Conservation (phyloP, 1,284 basidiomycete genomes). For the Ustilago crameri region DNA sequence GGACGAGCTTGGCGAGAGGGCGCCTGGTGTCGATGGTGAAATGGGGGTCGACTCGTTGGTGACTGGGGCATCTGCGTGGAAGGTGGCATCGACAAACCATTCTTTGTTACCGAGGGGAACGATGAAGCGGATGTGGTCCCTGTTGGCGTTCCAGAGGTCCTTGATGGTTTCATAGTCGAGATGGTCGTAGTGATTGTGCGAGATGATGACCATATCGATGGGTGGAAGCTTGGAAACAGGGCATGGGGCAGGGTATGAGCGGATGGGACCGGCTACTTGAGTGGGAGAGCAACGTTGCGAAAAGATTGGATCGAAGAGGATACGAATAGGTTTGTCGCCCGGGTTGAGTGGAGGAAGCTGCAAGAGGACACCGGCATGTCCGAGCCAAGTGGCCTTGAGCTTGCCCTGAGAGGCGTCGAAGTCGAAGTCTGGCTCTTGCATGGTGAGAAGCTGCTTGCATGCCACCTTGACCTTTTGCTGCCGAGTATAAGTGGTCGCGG, state of each 20-base stretch:
- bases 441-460: conserved; percentile 27
- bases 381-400: conserved; percentile 61
- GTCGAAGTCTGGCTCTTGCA: conserved; percentile 40
- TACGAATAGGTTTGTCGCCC: conserved; percentile 24
- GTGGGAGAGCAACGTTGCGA: conserved; percentile 64
- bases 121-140: conserved; percentile 51
- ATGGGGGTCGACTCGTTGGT: neutral
- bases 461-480: conserved; percentile 31
- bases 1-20: conserved; percentile 9
- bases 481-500: conserved; percentile 21
- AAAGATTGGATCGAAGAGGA: conserved; percentile 67
- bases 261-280: conserved; percentile 56
- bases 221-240: conserved; percentile 52
- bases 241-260: conserved; percentile 58
- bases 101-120: conserved; percentile 63
- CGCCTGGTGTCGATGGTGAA: neutral
- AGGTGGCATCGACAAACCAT: conserved; percentile 48
- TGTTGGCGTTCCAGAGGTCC: conserved; percentile 52
- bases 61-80: neutral
- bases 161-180: conserved; percentile 59
- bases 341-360: conserved; percentile 46
- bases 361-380: conserved; percentile 62
- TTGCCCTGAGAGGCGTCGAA: conserved; percentile 11
- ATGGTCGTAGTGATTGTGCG: conserved; percentile 67
- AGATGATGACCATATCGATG: conserved; percentile 63